Percentiles rank a stretch among this genome's conserved stretches.
Conservation (phyloP, 805 yeast genomes). For the Pichia paraexigua region DNA sequence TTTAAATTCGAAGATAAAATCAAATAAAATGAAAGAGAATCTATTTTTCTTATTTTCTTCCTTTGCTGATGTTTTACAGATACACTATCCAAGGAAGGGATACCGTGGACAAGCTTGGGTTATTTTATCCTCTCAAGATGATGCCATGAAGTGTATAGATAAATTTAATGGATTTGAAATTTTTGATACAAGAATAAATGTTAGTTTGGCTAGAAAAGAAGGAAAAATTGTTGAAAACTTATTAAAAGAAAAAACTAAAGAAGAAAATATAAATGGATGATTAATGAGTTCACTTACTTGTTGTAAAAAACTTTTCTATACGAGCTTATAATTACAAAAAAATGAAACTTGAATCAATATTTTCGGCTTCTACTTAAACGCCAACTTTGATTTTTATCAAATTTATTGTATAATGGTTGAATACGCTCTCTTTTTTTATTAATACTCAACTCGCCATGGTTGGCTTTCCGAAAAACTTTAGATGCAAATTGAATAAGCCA, state of each 20-base stretch:
- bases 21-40: constrained; percentile 38
- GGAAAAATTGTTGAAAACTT: constrained; percentile 20
- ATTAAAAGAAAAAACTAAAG: background rate
- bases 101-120: constrained; percentile 65
- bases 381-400: constrained; percentile 65
- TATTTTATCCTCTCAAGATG: constrained; percentile 38
- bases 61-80: constrained; percentile 56
- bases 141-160: constrained; percentile 44
- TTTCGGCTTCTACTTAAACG: constrained; percentile 45
- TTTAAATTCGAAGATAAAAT: constrained; percentile 48
- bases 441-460: constrained; percentile 39
- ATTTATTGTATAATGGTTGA: constrained; percentile 61
- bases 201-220: constrained; percentile 36
- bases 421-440: constrained; percentile 56
- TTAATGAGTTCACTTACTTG: background rate
- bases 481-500: constrained; percentile 73
- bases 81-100: constrained; percentile 34
- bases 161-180: constrained; percentile 39
- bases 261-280: background rate
- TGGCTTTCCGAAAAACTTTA: constrained; percentile 60
- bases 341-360: constrained; percentile 2
- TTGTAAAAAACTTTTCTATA: background rate
- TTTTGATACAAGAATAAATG: constrained; percentile 43
- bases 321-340: background rate
- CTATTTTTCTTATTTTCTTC: constrained; percentile 52